Evolutionary conservation across 148 eudicot species (phyloP).

Genomic region (Rhododendron henanense): DNA sequence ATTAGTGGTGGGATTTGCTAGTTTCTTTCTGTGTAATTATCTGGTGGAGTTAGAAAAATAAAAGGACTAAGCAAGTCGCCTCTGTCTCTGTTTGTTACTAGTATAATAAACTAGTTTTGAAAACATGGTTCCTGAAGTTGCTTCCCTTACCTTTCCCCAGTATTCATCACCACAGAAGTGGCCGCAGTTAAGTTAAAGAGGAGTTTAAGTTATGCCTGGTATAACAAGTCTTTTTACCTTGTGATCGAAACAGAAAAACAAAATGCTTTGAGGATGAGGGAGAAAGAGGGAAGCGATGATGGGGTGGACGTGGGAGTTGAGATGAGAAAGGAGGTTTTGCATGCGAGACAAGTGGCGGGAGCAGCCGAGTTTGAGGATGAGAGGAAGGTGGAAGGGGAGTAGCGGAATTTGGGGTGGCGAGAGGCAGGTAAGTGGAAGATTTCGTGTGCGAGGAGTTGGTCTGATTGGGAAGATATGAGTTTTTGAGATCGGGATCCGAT

Average conservation of each 20-base stretch:
- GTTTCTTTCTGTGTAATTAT: background rate
- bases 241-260: background rate
- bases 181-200: background rate
- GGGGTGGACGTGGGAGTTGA: slow-evolving; percentile 34
- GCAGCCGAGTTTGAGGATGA: slow-evolving; percentile 57
- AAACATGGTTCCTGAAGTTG: background rate
- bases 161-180: background rate
- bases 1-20: slow-evolving; percentile 3
- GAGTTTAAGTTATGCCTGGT: background rate
- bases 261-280: slow-evolving; percentile 34
- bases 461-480: slow-evolving; percentile 63
- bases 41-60: background rate
- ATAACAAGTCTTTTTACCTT: background rate
- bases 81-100: background rate
- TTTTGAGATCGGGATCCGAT: slow-evolving; percentile 63
- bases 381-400: slow-evolving; percentile 49
- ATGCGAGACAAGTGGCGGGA: slow-evolving; percentile 62
- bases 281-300: slow-evolving; percentile 58
- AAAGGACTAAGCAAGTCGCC: background rate
- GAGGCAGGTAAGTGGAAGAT: slow-evolving; percentile 70
- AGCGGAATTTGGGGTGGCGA: slow-evolving; percentile 56
- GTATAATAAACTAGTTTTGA: background rate
- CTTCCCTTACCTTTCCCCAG: background rate
- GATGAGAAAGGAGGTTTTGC: slow-evolving; percentile 39
- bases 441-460: slow-evolving; percentile 76